Conservation (phyloP, 2,329 filamentous ascomycete species). For the Aspergillus fischeri region DNA sequence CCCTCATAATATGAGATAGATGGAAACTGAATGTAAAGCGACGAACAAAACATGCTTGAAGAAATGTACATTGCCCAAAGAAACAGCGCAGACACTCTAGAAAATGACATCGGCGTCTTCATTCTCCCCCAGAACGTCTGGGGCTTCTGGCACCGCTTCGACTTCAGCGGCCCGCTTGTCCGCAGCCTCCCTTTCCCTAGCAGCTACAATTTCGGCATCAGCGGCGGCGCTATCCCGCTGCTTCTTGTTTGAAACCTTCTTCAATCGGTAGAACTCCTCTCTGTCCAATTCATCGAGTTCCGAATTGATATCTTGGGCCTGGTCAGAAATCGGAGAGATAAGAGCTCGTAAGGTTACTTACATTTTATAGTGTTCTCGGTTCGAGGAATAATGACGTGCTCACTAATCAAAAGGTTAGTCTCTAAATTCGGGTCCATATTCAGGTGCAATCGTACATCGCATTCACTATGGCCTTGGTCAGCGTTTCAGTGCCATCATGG, state of each 20-base stretch:
- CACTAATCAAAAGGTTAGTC: conserved; percentile 29
- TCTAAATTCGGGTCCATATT: not conserved
- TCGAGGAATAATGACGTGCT: conserved; percentile 81
- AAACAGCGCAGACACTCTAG: conserved; percentile 38
- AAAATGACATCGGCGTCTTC: conserved; percentile 88
- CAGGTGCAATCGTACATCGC: conserved; percentile 64
- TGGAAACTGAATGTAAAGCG: conserved; percentile 7
- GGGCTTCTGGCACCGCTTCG: conserved; percentile 40
- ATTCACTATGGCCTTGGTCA: conserved; percentile 61
- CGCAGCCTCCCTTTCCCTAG: conserved; percentile 26
- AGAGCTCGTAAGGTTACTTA: conserved; percentile 36
- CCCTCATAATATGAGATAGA: not conserved
- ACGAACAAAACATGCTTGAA: conserved; percentile 16
- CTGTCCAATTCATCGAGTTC: conserved; percentile 95
- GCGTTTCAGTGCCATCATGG: conserved; percentile 5
- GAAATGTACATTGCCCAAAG: conserved; percentile 19
- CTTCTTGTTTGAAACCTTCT: conserved; percentile 88
- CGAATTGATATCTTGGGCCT: conserved; percentile 79
- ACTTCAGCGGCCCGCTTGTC: conserved; percentile 55
- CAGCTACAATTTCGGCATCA: conserved; percentile 69
- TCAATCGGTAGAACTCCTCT: conserved; percentile 96
- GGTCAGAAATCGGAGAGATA: conserved; percentile 1
- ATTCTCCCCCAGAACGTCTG: conserved; percentile 68
- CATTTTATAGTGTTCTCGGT: conserved; percentile 99
- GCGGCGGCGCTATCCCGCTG: conserved; percentile 68